Evolutionary conservation across 805 yeast genomes (phyloP).

Genomic region (Yarrowia bubula): DNA sequence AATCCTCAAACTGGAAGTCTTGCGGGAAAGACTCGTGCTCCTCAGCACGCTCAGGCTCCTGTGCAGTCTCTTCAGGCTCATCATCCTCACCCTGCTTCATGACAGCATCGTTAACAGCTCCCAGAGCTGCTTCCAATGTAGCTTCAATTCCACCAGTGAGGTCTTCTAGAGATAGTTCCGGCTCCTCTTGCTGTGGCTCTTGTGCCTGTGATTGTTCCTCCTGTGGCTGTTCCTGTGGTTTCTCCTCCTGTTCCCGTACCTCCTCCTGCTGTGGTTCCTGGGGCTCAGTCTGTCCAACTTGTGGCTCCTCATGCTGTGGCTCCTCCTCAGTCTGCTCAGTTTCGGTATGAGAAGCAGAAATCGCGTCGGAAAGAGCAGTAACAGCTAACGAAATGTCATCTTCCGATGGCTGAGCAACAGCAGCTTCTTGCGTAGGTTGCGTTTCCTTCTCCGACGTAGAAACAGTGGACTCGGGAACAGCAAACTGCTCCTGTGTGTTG

Average conservation of each 20-base stretch:
- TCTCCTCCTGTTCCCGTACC: neutral
- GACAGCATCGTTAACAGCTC: slow-evolving; percentile 15
- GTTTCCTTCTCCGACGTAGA: too few relatives aligned
- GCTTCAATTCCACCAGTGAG: slow-evolving; percentile 8
- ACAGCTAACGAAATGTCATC: slow-evolving; percentile 16
- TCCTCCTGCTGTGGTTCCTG: neutral
- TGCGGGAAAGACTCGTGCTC: neutral
- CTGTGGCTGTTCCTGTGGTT: neutral
- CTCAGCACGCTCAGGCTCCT: neutral
- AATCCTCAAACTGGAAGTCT: slow-evolving; percentile 2
- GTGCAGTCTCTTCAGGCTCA: neutral
- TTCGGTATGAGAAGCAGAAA: neutral
- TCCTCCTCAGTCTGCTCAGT: neutral
- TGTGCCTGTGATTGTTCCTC: neutral
- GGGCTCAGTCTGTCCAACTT: neutral
- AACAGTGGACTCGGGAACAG: too few relatives aligned
- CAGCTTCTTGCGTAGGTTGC: neutral
- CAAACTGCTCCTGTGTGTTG: too few relatives aligned
- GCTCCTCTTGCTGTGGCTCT: neutral
- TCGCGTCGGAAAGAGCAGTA: slow-evolving; percentile 5
- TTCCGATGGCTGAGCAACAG: slow-evolving; percentile 4
- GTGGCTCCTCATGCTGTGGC: neutral
- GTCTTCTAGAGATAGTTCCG: neutral
- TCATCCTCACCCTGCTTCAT: slow-evolving; percentile 1
- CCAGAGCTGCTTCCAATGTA: slow-evolving; percentile 14